Conservation (phyloP, 306 rosid species). For the Senna tora region DNA sequence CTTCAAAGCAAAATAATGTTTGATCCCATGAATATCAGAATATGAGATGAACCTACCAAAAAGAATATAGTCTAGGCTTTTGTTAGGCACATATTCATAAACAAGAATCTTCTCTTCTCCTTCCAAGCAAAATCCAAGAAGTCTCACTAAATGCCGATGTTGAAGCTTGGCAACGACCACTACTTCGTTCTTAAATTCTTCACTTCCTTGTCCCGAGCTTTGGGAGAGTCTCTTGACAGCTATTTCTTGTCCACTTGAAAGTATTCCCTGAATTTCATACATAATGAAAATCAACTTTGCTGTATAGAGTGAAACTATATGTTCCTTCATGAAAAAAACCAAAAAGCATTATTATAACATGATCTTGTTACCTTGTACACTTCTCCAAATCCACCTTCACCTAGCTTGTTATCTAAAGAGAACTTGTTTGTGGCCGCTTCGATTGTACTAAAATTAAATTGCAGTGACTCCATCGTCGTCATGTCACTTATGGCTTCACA, state of each 20-base stretch:
- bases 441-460: conserved; percentile 46
- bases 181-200: conserved; percentile 62
- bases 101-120: conserved; percentile 55
- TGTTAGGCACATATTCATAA: conserved; percentile 57
- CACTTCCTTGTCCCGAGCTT: conserved; percentile 50
- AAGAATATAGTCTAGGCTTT: conserved; percentile 47
- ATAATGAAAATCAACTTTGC: background rate
- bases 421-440: conserved; percentile 52
- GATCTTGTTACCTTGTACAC: conserved; percentile 50
- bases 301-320: background rate
- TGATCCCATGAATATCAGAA: too few species aligned
- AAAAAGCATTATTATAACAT: background rate
- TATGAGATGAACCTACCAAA: conserved; percentile 40
- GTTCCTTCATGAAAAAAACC: background rate
- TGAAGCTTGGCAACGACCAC: conserved; percentile 56
- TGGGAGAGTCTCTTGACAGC: conserved; percentile 68
- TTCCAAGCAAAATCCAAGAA: conserved; percentile 59
- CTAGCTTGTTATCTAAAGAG: conserved; percentile 48
- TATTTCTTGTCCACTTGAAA: conserved; percentile 42
- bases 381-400: conserved; percentile 56
- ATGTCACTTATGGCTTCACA: conserved; percentile 10
- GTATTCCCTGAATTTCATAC: conserved; percentile 46
- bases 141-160: conserved; percentile 56
- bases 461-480: conserved; percentile 37
- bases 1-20: too few species aligned